Evolutionary conservation across 495 filamentous ascomycete species (phyloP).

Genomic region (Aspergillus indologenus): DNA sequence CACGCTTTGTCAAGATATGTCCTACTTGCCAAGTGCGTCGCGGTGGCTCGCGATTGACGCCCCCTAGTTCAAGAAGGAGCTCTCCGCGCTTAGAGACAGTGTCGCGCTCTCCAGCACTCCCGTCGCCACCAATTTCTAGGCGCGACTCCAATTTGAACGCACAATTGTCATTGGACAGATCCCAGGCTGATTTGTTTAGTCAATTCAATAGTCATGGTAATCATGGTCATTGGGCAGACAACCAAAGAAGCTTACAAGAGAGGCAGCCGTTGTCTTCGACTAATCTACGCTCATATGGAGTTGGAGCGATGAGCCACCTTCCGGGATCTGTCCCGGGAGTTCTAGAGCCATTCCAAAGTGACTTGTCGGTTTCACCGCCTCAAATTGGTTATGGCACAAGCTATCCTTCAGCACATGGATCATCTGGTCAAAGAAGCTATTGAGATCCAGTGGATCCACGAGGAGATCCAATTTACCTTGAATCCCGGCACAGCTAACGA

Average conservation of each 20-base stretch:
- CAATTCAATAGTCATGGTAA: slow-evolving; percentile 27
- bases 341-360: slow-evolving; percentile 33
- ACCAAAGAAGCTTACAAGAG: slow-evolving; percentile 24
- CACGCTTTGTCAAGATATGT: slow-evolving; percentile 56
- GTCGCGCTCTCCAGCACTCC: slow-evolving; percentile 41
- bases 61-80: slow-evolving; percentile 42
- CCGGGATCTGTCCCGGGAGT: slow-evolving; percentile 28
- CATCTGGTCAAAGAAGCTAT: slow-evolving; percentile 29
- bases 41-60: slow-evolving; percentile 43
- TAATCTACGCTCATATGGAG: slow-evolving; percentile 25
- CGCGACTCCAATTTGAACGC: slow-evolving; percentile 35
- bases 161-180: slow-evolving; percentile 26
- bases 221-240: slow-evolving; percentile 29
- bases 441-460: slow-evolving; percentile 11
- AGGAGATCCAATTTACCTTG: too few species aligned
- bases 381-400: slow-evolving; percentile 34
- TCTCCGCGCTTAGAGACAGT: slow-evolving; percentile 40
- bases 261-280: slow-evolving; percentile 22
- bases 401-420: slow-evolving; percentile 32
- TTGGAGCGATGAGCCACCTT: slow-evolving; percentile 22
- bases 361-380: slow-evolving; percentile 32
- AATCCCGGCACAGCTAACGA: too few species aligned
- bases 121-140: slow-evolving; percentile 37
- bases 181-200: slow-evolving; percentile 34
- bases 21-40: slow-evolving; percentile 50